A percentile compares a stretch with the other conserved stretches of the same genome.
These are phyloP conservation scores for Sporothrix pallida DNA, from an alignment of 2,329 filamentous ascomycete genomes.

Conservation along the genomic window DNA sequence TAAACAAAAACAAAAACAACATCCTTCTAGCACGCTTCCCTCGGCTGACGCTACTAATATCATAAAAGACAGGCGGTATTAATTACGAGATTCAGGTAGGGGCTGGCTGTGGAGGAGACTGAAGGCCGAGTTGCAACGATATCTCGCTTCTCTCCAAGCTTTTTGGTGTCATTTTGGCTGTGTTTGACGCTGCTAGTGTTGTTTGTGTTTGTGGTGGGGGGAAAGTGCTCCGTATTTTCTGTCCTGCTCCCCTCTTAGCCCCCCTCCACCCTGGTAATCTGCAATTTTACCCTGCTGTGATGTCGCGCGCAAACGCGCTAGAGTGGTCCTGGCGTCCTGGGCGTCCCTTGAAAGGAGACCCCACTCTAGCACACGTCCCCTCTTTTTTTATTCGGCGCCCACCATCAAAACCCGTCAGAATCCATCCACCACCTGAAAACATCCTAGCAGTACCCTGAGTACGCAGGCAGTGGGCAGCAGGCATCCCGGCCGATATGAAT, in stretches of 20 bases:
- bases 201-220: constrained; percentile 10
- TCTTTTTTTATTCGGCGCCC: constrained; percentile 18
- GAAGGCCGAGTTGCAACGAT: constrained; percentile 4
- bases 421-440: not conserved
- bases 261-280: constrained; percentile 9
- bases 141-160: constrained; percentile 9
- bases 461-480: constrained; percentile 28
- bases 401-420: not conserved
- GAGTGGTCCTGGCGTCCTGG: constrained; percentile 13
- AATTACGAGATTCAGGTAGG: not conserved
- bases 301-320: constrained; percentile 28
- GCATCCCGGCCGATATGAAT: constrained; percentile 19
- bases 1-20: constrained; percentile 22
- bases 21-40: not conserved
- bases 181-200: not conserved
- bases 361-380: constrained; percentile 11
- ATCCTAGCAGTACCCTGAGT: constrained; percentile 30
- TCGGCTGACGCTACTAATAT: constrained; percentile 19
- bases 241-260: not conserved
- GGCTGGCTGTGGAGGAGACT: constrained; percentile 9
- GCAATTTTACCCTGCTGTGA: constrained; percentile 22
- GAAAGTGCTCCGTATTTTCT: constrained; percentile 21
- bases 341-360: not conserved
- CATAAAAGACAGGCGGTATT: constrained; percentile 20
- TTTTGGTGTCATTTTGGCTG: not conserved